Evolutionary conservation across 345 rosid genomes (phyloP), one percentile per base, ranked within the genome.

Genomic region (Aurinia saxatilis): DNA sequence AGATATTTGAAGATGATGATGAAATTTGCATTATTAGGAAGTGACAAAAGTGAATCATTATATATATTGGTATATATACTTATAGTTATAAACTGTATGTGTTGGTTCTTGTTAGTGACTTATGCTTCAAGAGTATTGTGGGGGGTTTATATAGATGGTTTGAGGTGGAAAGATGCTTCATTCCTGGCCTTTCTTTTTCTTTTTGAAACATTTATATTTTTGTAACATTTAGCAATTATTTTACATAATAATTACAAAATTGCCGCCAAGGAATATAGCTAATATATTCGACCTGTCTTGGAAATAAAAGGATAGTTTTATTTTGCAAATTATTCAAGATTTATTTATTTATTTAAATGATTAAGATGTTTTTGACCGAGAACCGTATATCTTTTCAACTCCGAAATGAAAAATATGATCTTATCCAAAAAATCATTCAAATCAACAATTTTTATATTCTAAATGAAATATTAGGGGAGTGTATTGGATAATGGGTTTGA

Each of bases 11-110:
- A 38, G 29, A 57, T 1, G 68, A 10, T 5, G 71, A 19, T 14
- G 42, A 36, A 15, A 57, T 46, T 52, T 74, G 86, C 84, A 82
- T 77, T 74, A 72, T 60, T 44, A 2, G 2, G 25, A 35, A 47
- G 36, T 47, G 21, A 38, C 36, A 25, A n/a, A n/a, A n/a, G n/a
- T n/a, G n/a, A n/a, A n/a, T n/a, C n/a, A n/a, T n/a, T n/a, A n/a
- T n/a, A n/a, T 33, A n/a, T 15, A 16, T 35, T 14, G 25, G 38
- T 33, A n/a, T 60, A 33, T 27, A 4, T 54, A 55, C 34, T 35
- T 39, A 25, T 36, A 36, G 54, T 48, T 69, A 19, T n/a, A n/a
- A n/a, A n/a, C n/a, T n/a, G n/a, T n/a, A n/a, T 27, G 50, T 38
- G 46, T 63, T 60, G 13, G 30, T 71, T 56, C 48, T 50, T 53